Percentiles rank a stretch among this genome's conserved stretches.
Evolutionary conservation across 805 yeast genomes (phyloP).

Genomic region (Wickerhamomyces chaumierensis): DNA sequence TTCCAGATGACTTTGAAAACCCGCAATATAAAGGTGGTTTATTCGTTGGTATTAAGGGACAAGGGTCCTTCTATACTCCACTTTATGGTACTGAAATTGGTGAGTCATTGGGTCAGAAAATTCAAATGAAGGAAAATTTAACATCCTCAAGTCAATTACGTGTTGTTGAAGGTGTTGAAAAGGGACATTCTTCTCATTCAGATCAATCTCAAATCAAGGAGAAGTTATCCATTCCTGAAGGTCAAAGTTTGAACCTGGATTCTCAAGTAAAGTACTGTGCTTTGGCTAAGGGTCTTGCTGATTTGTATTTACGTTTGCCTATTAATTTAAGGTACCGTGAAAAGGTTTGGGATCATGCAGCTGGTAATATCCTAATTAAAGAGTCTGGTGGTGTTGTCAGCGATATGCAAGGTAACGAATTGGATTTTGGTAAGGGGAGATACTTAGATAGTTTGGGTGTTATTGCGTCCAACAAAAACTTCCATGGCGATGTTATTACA

Average conservation of each 20-base stretch:
- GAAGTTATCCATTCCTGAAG: slow-evolving; percentile 43
- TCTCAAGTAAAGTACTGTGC: slow-evolving; percentile 96
- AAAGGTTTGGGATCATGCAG: slow-evolving; percentile 98
- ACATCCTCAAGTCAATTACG: slow-evolving; percentile 36
- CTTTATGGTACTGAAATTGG: slow-evolving; percentile 24
- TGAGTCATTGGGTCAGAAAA: slow-evolving; percentile 23
- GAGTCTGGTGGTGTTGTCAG: slow-evolving; percentile 92
- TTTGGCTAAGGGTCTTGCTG: slow-evolving; percentile 84
- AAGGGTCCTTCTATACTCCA: slow-evolving; percentile 45
- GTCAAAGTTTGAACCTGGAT: slow-evolving; percentile 69
- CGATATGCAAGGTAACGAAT: slow-evolving; percentile 63
- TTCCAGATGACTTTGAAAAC: slow-evolving; percentile 32
- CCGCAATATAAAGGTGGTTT: slow-evolving; percentile 52
- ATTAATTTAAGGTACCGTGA: slow-evolving; percentile 67
- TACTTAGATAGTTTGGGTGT: slow-evolving; percentile 76
- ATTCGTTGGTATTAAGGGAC: slow-evolving; percentile 55
- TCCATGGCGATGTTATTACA: slow-evolving; percentile 19
- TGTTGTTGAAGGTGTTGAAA: slow-evolving; percentile 90
- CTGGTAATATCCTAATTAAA: slow-evolving; percentile 75
- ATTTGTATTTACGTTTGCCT: slow-evolving; percentile 84
- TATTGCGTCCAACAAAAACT: slow-evolving; percentile 54
- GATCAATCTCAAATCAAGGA: slow-evolving; percentile 69
- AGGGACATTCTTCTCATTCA: slow-evolving; percentile 87
- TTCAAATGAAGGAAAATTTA: slow-evolving; percentile 41
- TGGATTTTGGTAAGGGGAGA: slow-evolving; percentile 83